Base-by-base conservation (phyloP, 441 rosid genomes). In the Erysimum cheiri region DNA sequence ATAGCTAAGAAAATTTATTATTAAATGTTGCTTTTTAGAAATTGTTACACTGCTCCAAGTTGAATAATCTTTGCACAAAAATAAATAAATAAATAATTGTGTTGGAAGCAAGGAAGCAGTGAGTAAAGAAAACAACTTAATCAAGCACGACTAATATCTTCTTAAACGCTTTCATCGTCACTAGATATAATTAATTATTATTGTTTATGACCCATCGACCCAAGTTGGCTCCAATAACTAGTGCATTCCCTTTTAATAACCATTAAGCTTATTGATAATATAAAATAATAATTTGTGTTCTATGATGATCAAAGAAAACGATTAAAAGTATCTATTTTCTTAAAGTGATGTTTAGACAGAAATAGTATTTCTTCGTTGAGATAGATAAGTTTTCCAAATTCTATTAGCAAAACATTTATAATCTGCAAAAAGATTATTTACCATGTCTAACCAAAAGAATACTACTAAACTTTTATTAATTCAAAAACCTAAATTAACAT, bases 91-190 rank as follows among this genome's bases (percentile, higher is more conserved):
- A n/a, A 60, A 60, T 35, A 33, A 43, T 31, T 49, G 66, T 75
- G 78, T 63, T 75, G 70, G 74, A 75, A 69, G 67, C 66, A 63
- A 69, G 70, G 78, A 75, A 75, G 74, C 74, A 75, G 40, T 55
- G 70, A 63, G 19, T 14, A 52, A 40, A 40, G 32, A 65, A 65
- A 48, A 49, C 46, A 48, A 46, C 15, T 66, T 73, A 66, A 73
- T 35, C 67, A 66, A 47, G 28, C 70, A 64, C 36, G 35, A 57
- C 48, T 57, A 56, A 65, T 58, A 52, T 65, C 4, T 33, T 41
- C 43, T 46, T 59, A 66, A 48, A 53, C 44, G 67, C 15, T 46
- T 44, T 68, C 64, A 46, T 60, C 64, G 69, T 61, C 78, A 55
- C 62, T 69, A 55, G 37, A 37, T 46, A 37, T 12, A 56, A 8